A percentile compares a stretch with the other conserved stretches of the same genome.
These are phyloP conservation scores for Nepenthes alata DNA, from an alignment of 179 eudicot genomes.

Conservation along the genomic window DNA sequence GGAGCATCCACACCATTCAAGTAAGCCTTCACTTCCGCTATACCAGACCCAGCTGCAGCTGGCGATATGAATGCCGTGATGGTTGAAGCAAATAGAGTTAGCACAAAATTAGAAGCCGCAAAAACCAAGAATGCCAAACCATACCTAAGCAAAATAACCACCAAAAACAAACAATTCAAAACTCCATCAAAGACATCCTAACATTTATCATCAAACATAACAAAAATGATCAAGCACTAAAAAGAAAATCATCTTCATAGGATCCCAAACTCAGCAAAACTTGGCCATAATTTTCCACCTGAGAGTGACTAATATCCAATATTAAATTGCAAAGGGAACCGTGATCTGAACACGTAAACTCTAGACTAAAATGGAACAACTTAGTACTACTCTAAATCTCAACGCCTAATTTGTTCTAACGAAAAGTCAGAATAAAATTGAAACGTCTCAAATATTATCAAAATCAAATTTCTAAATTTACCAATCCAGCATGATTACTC, in stretches of 20 bases:
- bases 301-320: no score
- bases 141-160: conserved; percentile 27
- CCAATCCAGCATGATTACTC: no score
- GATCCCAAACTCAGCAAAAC: no score
- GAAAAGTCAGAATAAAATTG: no score
- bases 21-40: conserved; percentile 92
- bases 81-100: conserved; percentile 55
- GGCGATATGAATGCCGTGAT: conserved; percentile 66
- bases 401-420: no score
- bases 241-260: background rate
- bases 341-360: no score
- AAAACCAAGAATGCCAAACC: conserved; percentile 52
- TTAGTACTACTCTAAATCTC: no score
- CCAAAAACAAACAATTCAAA: background rate
- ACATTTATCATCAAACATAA: background rate
- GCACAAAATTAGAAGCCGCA: conserved; percentile 47
- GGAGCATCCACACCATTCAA: conserved; percentile 90
- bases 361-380: no score
- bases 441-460: no score
- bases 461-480: no score
- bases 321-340: no score
- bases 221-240: background rate
- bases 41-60: conserved; percentile 89
- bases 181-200: conserved; percentile 1
- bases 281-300: no score